phyloP scores from a whole-genome alignment of 345 rosid genomes.

The Laguncularia racemosa region DNA sequence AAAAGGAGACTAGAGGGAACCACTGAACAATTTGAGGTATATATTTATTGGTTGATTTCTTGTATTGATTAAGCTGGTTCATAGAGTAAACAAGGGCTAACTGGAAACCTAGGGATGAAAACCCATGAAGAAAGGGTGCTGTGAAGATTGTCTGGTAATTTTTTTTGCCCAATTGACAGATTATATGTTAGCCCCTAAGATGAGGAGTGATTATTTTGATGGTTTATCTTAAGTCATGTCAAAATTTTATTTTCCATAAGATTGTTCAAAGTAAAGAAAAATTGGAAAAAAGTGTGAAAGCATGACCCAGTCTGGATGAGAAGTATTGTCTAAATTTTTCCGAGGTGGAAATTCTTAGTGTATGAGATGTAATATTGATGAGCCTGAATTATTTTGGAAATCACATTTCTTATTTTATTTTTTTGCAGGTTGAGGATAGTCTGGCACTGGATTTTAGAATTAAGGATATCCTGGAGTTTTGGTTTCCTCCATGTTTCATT shows the following conservation, averaged over 20 bases:
- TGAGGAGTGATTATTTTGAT: too few species aligned
- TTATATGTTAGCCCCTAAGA: too few species aligned
- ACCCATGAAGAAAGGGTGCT: neutral
- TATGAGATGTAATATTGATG: too few species aligned
- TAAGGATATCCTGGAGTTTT: constrained; percentile 66
- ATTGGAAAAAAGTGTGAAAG: too few species aligned
- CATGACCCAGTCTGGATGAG: too few species aligned
- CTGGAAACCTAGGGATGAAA: neutral
- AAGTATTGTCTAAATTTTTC: too few species aligned
- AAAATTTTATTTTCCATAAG: too few species aligned
- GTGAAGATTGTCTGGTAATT: neutral
- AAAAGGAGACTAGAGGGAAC: constrained; percentile 58
- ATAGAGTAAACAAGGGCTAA: too few species aligned
- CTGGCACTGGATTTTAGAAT: constrained; percentile 81
- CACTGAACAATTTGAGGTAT: constrained; percentile 44
- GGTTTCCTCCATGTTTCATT: too few species aligned
- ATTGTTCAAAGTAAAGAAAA: too few species aligned
- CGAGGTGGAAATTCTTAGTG: too few species aligned
- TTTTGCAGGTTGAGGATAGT: constrained; percentile 72
- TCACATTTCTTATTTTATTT: constrained; percentile 14
- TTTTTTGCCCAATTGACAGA: neutral
- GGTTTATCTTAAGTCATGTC: too few species aligned
- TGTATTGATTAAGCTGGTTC: neutral
- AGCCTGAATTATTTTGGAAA: constrained; percentile 4
- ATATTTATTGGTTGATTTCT: neutral